phyloP scores from a whole-genome alignment of 768 basidiomycete species.

The Daedalea quercina region DNA sequence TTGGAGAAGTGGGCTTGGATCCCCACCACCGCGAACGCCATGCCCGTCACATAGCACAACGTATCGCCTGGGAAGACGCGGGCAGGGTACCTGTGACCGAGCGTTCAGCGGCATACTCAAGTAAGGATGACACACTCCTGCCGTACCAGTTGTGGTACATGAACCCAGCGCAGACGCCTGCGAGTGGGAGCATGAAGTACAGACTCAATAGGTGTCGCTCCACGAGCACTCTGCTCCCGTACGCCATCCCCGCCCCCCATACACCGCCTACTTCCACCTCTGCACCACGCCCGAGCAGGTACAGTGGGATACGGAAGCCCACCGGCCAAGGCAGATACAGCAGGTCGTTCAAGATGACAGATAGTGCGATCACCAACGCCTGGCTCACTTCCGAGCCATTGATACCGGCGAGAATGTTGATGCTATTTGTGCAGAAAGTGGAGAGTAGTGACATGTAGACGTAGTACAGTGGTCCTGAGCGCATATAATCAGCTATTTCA shows the following conservation, averaged over 20 bases:
- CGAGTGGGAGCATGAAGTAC: constrained; percentile 94
- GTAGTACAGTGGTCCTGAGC: constrained; percentile 86
- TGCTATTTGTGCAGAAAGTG: constrained; percentile 95
- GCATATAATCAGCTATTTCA: too few relatives aligned
- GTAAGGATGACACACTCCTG: not conserved
- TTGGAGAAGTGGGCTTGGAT: constrained; percentile 98
- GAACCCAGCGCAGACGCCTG: constrained; percentile 86
- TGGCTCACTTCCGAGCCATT: constrained; percentile 96
- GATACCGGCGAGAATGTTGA: constrained; percentile 97
- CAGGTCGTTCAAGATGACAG: constrained; percentile 87
- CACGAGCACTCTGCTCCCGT: constrained; percentile 81
- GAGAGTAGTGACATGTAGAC: constrained; percentile 94
- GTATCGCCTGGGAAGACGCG: constrained; percentile 95
- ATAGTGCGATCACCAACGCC: constrained; percentile 85
- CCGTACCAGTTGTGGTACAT: constrained; percentile 94
- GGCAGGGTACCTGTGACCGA: constrained; percentile 79
- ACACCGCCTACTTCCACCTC: constrained; percentile 74
- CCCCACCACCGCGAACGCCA: constrained; percentile 97
- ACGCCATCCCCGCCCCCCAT: constrained; percentile 79
- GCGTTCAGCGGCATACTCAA: not conserved
- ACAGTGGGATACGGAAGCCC: constrained; percentile 63
- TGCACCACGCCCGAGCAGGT: constrained; percentile 57
- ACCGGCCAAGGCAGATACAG: constrained; percentile 90
- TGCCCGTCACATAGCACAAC: constrained; percentile 94
- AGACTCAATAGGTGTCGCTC: constrained; percentile 92